Evolutionary conservation across 176 grass and related monocot genomes (phyloP).

Genomic region (Oryza punctata): DNA sequence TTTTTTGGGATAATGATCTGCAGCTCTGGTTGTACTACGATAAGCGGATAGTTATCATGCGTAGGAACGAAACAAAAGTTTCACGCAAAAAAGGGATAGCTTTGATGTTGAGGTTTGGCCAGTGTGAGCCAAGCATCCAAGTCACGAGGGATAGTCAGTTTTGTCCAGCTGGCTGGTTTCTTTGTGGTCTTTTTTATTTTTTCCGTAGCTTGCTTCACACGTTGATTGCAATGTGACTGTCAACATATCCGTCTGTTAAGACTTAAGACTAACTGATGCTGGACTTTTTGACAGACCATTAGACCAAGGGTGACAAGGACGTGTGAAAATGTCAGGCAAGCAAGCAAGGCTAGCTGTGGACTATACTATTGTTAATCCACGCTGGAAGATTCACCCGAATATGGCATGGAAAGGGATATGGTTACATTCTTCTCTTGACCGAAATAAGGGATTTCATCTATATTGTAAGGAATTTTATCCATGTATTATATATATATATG

Average conservation of each 20-base stretch:
- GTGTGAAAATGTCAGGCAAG: neutral
- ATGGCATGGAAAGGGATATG: neutral
- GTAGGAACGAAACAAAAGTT: neutral
- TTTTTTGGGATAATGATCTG: neutral
- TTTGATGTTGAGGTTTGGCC: neutral
- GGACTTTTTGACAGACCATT: neutral
- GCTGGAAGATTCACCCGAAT: conserved; percentile 18
- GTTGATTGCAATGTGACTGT: neutral
- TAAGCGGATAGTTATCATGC: neutral
- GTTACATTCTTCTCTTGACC: neutral
- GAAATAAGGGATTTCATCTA: too few relatives aligned
- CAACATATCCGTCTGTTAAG: neutral
- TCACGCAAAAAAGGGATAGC: too few relatives aligned
- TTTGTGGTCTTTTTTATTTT: too few relatives aligned
- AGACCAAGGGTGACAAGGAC: neutral
- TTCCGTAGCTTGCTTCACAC: neutral
- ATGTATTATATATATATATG: too few relatives aligned
- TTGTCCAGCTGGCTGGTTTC: too few relatives aligned
- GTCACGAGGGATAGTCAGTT: neutral
- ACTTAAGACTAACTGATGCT: neutral
- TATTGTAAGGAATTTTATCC: too few relatives aligned
- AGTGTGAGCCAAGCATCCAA: neutral
- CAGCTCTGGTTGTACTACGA: neutral
- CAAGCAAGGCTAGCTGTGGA: neutral
- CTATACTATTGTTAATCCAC: neutral